Percentiles rank a stretch among this genome's conserved stretches.
Evolutionary conservation across 768 basidiomycete species (phyloP).

Genomic region (Russula ochroleuca): DNA sequence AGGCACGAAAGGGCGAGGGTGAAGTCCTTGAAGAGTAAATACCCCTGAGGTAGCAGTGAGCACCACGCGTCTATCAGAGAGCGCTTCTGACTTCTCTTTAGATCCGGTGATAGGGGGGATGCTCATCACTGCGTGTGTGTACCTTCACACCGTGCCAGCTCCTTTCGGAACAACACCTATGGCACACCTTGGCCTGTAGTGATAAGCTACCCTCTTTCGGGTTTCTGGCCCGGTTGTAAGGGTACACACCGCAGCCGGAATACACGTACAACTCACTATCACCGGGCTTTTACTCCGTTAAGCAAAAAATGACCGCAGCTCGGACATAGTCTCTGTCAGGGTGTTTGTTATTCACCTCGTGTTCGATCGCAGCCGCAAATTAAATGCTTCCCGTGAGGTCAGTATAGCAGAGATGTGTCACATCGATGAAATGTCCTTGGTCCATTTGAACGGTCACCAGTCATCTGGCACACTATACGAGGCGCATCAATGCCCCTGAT

Average conservation of each 20-base stretch:
- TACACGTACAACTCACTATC: background rate
- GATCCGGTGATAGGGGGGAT: slow-evolving; percentile 2
- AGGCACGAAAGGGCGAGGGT: slow-evolving; percentile 69
- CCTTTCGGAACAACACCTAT: background rate
- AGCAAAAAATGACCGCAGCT: slow-evolving; percentile 7
- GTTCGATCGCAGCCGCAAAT: background rate
- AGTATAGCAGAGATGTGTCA: background rate
- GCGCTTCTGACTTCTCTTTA: background rate
- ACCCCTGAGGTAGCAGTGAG: background rate
- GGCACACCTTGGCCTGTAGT: background rate
- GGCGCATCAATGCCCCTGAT: background rate
- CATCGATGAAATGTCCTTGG: background rate
- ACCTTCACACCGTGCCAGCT: background rate
- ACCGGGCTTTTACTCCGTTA: slow-evolving; percentile 12
- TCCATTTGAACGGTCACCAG: too few species aligned
- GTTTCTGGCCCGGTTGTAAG: background rate
- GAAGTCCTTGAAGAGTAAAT: slow-evolving; percentile 58
- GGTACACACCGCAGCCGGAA: background rate
- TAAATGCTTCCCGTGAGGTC: background rate
- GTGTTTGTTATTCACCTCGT: background rate
- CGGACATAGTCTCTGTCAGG: background rate
- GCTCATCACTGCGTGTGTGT: slow-evolving; percentile 4
- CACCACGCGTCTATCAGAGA: background rate
- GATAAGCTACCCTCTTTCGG: background rate
- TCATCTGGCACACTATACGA: background rate